phyloP scores from a whole-genome alignment of 2,329 filamentous ascomycete genomes.

The Fusarium tricinctum region DNA sequence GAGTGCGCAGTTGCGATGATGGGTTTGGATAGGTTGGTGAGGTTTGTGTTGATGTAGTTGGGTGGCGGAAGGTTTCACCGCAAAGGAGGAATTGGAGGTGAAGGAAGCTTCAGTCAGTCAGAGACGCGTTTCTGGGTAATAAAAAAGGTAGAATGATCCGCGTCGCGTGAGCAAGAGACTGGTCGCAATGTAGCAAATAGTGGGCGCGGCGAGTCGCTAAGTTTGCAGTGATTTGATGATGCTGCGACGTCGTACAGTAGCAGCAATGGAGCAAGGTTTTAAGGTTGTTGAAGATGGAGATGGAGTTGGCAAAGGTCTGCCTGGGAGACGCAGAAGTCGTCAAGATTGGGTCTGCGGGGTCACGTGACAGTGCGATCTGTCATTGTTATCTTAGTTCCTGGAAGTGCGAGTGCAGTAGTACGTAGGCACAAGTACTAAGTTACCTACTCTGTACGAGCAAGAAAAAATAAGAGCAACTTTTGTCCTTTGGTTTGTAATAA shows the following conservation, averaged over 20 bases:
- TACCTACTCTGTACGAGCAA: no score
- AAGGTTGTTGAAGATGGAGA: constrained; percentile 41
- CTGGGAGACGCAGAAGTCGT: constrained; percentile 46
- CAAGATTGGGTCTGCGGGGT: constrained; percentile 48
- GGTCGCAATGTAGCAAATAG: constrained; percentile 36
- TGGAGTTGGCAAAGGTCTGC: constrained; percentile 50
- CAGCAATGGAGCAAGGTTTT: constrained; percentile 42
- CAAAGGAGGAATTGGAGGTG: constrained; percentile 33
- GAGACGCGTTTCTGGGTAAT: constrained; percentile 44
- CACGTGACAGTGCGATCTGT: constrained; percentile 47
- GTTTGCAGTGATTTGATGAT: constrained; percentile 26
- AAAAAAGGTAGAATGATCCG: constrained; percentile 40
- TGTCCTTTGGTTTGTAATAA: constrained; percentile 33
- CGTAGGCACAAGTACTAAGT: no score
- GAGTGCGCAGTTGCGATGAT: constrained; percentile 18
- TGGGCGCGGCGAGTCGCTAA: constrained; percentile 29
- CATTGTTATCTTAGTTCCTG: constrained; percentile 29
- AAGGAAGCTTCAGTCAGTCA: constrained; percentile 36
- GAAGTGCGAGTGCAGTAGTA: not conserved
- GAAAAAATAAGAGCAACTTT: not conserved
- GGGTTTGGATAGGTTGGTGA: constrained; percentile 14
- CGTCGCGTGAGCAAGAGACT: constrained; percentile 43
- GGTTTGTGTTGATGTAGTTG: constrained; percentile 14
- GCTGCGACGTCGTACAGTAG: constrained; percentile 35
- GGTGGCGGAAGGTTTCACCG: constrained; percentile 45